A percentile compares a stretch with the other conserved stretches of the same genome.
These are phyloP conservation scores for Lentinula detonsa DNA, from an alignment of 768 basidiomycete species.

Conservation along the genomic window DNA sequence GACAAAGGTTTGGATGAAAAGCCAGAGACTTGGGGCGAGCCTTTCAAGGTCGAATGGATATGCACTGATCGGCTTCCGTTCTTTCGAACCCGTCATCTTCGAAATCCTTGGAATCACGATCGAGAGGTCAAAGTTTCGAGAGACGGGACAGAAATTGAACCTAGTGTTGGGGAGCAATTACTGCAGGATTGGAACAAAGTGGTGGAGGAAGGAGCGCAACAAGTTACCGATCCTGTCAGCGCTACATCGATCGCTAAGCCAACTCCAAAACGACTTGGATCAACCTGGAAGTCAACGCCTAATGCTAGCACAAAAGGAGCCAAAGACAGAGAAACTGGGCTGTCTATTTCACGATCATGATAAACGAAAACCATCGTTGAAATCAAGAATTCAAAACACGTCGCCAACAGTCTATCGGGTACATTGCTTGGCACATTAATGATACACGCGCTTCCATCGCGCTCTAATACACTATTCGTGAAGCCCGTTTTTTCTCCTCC, in stretches of 20 bases:
- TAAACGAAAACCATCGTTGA: conserved; percentile 1
- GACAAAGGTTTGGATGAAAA: conserved; percentile 17
- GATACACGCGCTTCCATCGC: neutral
- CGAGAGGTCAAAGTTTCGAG: conserved; percentile 76
- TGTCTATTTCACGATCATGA: conserved; percentile 7
- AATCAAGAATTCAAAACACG: neutral
- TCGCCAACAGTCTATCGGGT: neutral
- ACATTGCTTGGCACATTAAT: neutral
- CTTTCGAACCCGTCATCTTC: conserved; percentile 65
- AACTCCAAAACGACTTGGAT: conserved; percentile 4
- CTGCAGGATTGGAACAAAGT: conserved; percentile 63
- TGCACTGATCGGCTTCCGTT: conserved; percentile 70
- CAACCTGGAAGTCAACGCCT: neutral
- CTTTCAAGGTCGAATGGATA: conserved; percentile 84
- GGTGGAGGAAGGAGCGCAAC: conserved; percentile 11
- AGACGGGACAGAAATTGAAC: conserved; percentile 92
- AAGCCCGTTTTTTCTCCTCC: neutral
- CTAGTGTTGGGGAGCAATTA: conserved; percentile 58
- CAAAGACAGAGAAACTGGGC: neutral
- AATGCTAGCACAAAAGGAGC: neutral
- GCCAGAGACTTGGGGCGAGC: conserved; percentile 57
- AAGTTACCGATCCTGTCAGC: neutral
- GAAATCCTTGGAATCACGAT: conserved; percentile 92
- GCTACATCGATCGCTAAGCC: neutral
- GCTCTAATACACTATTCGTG: neutral